These are phyloP conservation scores for Erythrobasidium hasegawianum DNA, from an alignment of 1,284 basidiomycete genomes.

Conservation along the genomic window DNA sequence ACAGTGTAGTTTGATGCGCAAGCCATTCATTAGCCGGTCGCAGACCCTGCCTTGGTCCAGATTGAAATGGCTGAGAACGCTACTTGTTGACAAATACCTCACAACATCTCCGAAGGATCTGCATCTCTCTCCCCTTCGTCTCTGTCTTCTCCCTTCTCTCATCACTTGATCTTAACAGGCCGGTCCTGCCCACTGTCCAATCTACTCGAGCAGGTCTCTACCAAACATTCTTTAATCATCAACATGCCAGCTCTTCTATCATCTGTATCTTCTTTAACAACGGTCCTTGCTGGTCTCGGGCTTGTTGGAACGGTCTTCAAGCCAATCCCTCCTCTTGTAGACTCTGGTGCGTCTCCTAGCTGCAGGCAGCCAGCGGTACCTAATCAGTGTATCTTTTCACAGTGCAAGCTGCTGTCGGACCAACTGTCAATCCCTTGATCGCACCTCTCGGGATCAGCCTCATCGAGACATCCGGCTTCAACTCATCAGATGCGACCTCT, in stretches of 20 bases:
- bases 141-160: no score
- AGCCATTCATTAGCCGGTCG: no score
- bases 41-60: no score
- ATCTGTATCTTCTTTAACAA: not conserved
- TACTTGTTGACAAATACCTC: no score
- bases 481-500: not conserved
- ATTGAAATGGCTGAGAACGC: no score
- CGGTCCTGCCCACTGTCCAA: no score
- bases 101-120: no score
- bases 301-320: conserved; percentile 8
- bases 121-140: no score
- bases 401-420: not conserved
- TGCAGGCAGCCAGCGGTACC: not conserved
- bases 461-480: not conserved
- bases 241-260: not conserved
- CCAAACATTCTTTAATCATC: not conserved
- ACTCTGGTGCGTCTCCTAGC: not conserved
- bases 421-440: conserved; percentile 3
- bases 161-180: no score
- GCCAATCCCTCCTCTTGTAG: conserved; percentile 2
- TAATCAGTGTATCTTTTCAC: not conserved
- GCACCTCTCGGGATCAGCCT: conserved; percentile 1
- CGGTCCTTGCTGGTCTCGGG: conserved; percentile 5
- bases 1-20: no score
- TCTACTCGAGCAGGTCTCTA: not conserved